Base-by-base conservation (phyloP, 345 rosid species). In the rapeseed (Brassica napus) region DNA sequence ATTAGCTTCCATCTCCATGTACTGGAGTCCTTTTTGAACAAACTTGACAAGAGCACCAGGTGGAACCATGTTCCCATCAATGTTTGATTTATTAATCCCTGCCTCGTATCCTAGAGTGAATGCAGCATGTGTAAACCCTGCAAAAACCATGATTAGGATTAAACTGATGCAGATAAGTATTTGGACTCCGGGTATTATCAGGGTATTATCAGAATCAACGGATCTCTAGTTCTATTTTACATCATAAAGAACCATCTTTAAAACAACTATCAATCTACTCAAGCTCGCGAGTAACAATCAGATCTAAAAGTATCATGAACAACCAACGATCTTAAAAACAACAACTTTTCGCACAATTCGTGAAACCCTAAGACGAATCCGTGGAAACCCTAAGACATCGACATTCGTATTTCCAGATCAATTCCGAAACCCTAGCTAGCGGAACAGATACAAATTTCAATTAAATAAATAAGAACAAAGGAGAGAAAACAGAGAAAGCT, bases 1-100 rank as follows among this genome's bases (percentile, higher is more conserved):
- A 79, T 95, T 93, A 55, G 98, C 98, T 81, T 95, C 99, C 99
- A 93, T 91, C 91, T 93, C 99, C 92, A 95, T 71, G 80, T 90
- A 95, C 71, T 95, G 99, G 49, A 93, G 94, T 65, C 99, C 99
- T 80, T 90, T 95, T 37, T 91, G 99, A 69, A 95, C 93, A 75
- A 90, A 88, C 8, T 88, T 88, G 83, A 95, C 86, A 77, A 95
- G 97, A 81, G 98, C 96, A 78, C 92, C 93, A 71, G 97, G 97
- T 8, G 99, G 98, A 81, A 93, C 89, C 97, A 90, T 82, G 84
- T 90, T 91, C 62, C 99, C 99, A 72, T 93, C 97, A 78, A 95
- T 90, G 21, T 87, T 88, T 63, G 92, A 85, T 81, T 95, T 95
- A 77, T 89, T 89, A 34, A 95, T 91, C 77, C 90, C 90, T 49